Evolutionary conservation across 805 yeast genomes (phyloP), one percentile per base, ranked within the genome.

Genomic region (Nakazawaea pomicola): DNA sequence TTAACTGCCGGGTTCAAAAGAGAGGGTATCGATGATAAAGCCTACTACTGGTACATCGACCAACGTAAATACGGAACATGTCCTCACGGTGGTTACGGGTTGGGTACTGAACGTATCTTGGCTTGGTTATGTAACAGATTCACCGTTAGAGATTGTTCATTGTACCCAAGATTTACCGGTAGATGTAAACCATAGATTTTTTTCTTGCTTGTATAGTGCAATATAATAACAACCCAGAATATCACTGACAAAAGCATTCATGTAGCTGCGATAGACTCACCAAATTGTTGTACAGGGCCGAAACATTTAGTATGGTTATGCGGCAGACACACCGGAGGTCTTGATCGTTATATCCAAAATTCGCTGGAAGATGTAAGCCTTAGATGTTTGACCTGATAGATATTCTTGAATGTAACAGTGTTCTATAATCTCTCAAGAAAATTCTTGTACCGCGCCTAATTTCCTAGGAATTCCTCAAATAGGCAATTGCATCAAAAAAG

Each of bases 61-160:
- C 91, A 84, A 69, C 81, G 99, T 68, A 83, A 84, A 67, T 93
- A 93, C 68, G 99, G 99, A 64, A 83, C 97, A 10, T 85, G 87
- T 67, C 97, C 97, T 30, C 99, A 93, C 61, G 99, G 99, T 64
- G 99, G 99, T 52, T 93, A 93, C 69, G 99, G 99, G 57, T 68
- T 93, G 51, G 99, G 99, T 52, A 88, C 96, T 27, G 99, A 93
- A 71, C 84, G 99, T 69, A 87, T 93, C 57, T 74, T 93, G 53
- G 99, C 99, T 29, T 93, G 99, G 99, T 75, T 93, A 60, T 89
- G 96, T 71, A 83, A 90, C 77, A 77, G 99, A 67, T 93, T 79
- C 73, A 95, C 99, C 25, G 99, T 93, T 48, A 85, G 99, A 70
- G 99, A 93, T 65, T 93, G 99, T 66, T 84, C 96, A 23, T 73